These are phyloP conservation scores for Aspergillus sp. DNA, from an alignment of 2,329 filamentous ascomycete species.

Conservation along the genomic window DNA sequence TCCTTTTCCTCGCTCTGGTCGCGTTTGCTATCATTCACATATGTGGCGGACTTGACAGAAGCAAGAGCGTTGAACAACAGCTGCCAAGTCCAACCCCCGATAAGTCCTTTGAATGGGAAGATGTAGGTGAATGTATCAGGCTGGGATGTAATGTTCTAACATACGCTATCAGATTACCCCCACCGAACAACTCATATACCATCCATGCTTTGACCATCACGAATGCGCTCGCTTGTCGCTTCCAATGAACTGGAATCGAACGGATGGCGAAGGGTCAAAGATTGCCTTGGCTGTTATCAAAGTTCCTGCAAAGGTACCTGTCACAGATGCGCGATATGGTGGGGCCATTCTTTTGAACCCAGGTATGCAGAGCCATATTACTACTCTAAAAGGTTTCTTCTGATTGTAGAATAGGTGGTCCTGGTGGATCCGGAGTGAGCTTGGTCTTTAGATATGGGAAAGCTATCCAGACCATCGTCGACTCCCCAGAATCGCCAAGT, in stretches of 20 bases:
- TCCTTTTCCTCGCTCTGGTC: neutral
- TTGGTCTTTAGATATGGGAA: neutral
- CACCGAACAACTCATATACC: constrained; percentile 2
- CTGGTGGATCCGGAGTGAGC: constrained; percentile 6
- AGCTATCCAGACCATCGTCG: constrained; percentile 7
- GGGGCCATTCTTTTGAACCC: neutral
- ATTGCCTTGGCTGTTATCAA: constrained; percentile 10
- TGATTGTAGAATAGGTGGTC: neutral
- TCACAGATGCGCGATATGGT: constrained; percentile 5
- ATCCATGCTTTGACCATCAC: constrained; percentile 1
- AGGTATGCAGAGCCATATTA: neutral
- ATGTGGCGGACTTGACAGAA: neutral
- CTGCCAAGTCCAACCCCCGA: too few species aligned
- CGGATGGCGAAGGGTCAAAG: neutral
- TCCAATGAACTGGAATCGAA: constrained; percentile 11
- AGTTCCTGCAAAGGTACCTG: constrained; percentile 7
- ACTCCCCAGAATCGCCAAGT: neutral
- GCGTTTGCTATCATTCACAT: neutral
- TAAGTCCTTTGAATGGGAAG: neutral
- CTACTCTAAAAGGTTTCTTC: neutral
- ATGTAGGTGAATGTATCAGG: neutral
- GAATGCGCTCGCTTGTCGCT: constrained; percentile 6
- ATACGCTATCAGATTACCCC: neutral
- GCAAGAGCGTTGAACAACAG: neutral
- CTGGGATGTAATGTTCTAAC: neutral